Percentiles rank a stretch among this genome's conserved stretches.
Evolutionary conservation across 1,284 basidiomycete genomes (phyloP).

Genomic region (Ceratobasidium sp.): DNA sequence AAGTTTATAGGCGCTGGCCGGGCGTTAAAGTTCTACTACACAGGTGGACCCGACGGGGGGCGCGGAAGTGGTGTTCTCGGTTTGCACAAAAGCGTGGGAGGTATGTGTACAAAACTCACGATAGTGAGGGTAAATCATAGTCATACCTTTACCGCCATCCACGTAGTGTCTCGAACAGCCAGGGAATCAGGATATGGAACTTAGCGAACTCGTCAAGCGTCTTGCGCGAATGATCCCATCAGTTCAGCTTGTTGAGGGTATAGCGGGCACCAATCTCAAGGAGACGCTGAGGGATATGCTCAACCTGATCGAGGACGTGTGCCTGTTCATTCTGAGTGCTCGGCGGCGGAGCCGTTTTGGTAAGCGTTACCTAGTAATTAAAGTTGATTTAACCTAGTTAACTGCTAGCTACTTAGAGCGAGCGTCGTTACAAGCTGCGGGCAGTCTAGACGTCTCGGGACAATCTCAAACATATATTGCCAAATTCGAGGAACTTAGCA

Average conservation of each 20-base stretch:
- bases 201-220: neutral
- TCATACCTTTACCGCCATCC: too few species aligned
- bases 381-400: too few species aligned
- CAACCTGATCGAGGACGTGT: slow-evolving; percentile 14
- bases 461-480: too few species aligned
- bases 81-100: slow-evolving; percentile 18
- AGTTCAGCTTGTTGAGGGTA: neutral
- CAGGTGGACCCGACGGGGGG: neutral
- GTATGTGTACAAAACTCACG: neutral
- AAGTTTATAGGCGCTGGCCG: too few species aligned
- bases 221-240: neutral
- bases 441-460: too few species aligned
- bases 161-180: neutral
- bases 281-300: neutral
- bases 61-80: neutral
- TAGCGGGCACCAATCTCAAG: neutral
- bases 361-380: neutral
- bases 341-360: neutral
- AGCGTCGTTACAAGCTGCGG: too few species aligned
- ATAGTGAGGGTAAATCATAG: too few species aligned
- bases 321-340: neutral
- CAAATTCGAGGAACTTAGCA: neutral
- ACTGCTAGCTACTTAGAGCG: too few species aligned
- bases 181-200: neutral
- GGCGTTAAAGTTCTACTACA: too few species aligned